A percentile compares a stretch with the other conserved stretches of the same genome.
Evolutionary conservation across 495 filamentous ascomycete species (phyloP).

Genomic region (Lentithecium fluviatile): DNA sequence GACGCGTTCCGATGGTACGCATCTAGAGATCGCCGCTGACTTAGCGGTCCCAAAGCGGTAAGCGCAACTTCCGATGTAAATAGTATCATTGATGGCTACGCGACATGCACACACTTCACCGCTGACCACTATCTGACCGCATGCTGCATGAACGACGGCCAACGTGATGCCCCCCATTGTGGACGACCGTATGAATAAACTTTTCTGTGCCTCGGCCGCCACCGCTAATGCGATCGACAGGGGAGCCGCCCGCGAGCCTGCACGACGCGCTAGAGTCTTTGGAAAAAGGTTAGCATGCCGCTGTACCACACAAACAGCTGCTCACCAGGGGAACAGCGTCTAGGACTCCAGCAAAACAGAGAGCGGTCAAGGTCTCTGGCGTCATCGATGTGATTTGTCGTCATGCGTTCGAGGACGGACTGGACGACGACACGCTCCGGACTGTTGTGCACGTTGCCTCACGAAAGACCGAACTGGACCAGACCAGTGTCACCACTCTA

Average conservation of each 20-base stretch:
- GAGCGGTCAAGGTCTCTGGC: conserved; percentile 32
- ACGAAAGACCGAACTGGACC: conserved; percentile 67
- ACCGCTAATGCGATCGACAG: conserved; percentile 17
- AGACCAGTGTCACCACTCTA: conserved; percentile 63
- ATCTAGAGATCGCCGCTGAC: background rate
- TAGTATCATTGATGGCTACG: conserved; percentile 4
- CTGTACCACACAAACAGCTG: background rate
- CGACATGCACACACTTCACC: conserved; percentile 11
- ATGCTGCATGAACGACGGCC: conserved; percentile 22
- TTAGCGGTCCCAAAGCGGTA: conserved; percentile 2
- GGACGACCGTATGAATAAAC: conserved; percentile 25
- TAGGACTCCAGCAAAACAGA: conserved; percentile 31
- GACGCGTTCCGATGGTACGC: background rate
- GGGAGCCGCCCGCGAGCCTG: conserved; percentile 12
- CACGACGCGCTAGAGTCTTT: conserved; percentile 28
- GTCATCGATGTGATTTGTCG: conserved; percentile 51
- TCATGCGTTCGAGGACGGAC: conserved; percentile 64
- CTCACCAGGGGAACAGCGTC: conserved; percentile 26
- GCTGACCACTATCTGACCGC: conserved; percentile 31
- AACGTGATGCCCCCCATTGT: conserved; percentile 30
- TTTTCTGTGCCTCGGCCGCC: background rate
- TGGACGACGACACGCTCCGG: conserved; percentile 58
- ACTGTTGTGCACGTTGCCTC: conserved; percentile 68
- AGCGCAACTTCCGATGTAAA: conserved; percentile 8
- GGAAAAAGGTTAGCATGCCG: conserved; percentile 29